A percentile compares a stretch with the other conserved stretches of the same genome.
Conservation (phyloP, 1,284 basidiomycete genomes). For the Xanthoconium separans region DNA sequence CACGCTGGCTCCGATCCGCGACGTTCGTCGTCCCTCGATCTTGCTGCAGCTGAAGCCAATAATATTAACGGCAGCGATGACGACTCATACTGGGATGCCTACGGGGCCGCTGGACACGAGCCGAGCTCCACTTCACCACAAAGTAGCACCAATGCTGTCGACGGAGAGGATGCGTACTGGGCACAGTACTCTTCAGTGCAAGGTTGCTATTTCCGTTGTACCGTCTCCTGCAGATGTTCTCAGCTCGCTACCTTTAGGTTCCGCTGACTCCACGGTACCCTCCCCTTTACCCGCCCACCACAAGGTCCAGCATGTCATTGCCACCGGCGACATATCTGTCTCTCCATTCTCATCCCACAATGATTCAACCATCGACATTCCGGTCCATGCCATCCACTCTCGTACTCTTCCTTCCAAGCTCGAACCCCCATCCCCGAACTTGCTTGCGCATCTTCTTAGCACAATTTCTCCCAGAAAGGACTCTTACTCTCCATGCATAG, state of each 20-base stretch:
- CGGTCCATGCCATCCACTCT: slow-evolving; percentile 18
- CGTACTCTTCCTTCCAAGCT: slow-evolving; percentile 4
- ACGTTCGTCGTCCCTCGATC: slow-evolving; percentile 1
- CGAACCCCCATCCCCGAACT: slow-evolving; percentile 27
- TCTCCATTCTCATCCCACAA: slow-evolving; percentile 5
- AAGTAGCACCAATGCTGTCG: neutral
- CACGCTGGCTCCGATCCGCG: neutral
- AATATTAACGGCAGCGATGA: slow-evolving; percentile 39
- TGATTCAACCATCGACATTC: slow-evolving; percentile 19
- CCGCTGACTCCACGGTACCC: slow-evolving; percentile 32
- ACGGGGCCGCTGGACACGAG: slow-evolving; percentile 41
- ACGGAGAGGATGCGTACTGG: slow-evolving; percentile 70
- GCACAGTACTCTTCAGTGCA: slow-evolving; percentile 67
- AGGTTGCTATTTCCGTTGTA: slow-evolving; percentile 42
- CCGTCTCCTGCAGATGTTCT: neutral
- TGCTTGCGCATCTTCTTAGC: slow-evolving; percentile 26
- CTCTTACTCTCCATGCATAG: neutral
- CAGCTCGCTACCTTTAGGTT: slow-evolving; percentile 19
- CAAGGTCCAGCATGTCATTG: slow-evolving; percentile 16
- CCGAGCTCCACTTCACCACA: slow-evolving; percentile 9
- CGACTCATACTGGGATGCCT: slow-evolving; percentile 67
- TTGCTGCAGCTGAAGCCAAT: neutral
- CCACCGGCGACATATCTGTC: slow-evolving; percentile 1
- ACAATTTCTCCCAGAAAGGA: slow-evolving; percentile 29
- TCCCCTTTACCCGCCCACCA: slow-evolving; percentile 26